Base-by-base conservation (phyloP, 805 yeast genomes). In the Candida corydali region DNA sequence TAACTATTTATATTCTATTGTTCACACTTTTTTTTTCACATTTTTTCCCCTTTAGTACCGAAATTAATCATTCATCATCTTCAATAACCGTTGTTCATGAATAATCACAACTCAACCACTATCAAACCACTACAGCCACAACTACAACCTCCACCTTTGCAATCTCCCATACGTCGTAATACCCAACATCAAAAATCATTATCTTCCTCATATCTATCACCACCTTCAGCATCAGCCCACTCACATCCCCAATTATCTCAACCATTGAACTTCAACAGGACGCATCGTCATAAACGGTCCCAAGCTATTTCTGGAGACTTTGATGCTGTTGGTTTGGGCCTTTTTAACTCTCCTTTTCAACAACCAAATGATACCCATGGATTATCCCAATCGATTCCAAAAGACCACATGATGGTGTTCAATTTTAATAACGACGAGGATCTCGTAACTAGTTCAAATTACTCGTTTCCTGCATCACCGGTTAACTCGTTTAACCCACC, bases 291-390 rank as follows among this genome's bases (percentile, higher is more conserved):
- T 51, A 76, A 86, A 50, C 65, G 96, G 36, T 86, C 95, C 0
- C 88, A 91, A 16, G 95, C 95, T 0, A 81, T 87, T 5, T 83
- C 93, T 7, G 93, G 93, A 3, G 95, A 87, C 54, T 83, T 86
- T 53, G 93, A 84, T 47, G 52, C 54, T 7, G 47, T 54, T 34
- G 71, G 69, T 5, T 44, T 63, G 25, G 70, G 70, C 1, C 43
- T 64, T 25, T 61, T 62, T 36, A 55, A 63, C 5, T 59, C 63
- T 3, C 52, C 58, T n/a, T 17, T 16, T 36, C 37, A 27, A 11
- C 23, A 28, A 6, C 7, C 9, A 4, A 7, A 12, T 9, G 28
- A 34, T 29, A 49, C 45, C n/a, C 58, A 51, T n/a, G 33, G 7
- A 27, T 15, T 12, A 34, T 20, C 23, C 7, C 7, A 20, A 7